Evolutionary conservation across 75 land plant species (phyloP).

Genomic region (Sequoia sempervirens): DNA sequence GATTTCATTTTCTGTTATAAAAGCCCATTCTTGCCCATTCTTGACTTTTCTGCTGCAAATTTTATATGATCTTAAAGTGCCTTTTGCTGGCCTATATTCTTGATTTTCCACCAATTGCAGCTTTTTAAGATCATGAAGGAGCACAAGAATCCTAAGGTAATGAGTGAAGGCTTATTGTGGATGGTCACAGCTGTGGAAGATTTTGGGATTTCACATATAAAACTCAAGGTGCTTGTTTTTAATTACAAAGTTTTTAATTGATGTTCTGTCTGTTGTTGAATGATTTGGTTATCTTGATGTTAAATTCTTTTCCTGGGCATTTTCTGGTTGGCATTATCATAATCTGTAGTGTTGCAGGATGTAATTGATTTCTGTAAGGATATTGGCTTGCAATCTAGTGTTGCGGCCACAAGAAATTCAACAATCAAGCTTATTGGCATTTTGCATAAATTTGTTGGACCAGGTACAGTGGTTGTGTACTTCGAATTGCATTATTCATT

Average conservation of each 20-base stretch:
- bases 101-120: conserved; percentile 23
- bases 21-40: neutral
- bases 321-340: neutral
- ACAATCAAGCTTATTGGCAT: conserved; percentile 86
- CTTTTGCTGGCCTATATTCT: conserved; percentile 6
- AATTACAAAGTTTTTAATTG: neutral
- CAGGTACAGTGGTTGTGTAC: conserved; percentile 44
- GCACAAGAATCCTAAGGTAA: conserved; percentile 98
- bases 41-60: neutral
- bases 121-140: conserved; percentile 95
- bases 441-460: conserved; percentile 92
- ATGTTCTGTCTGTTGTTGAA: neutral
- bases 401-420: conserved; percentile 87
- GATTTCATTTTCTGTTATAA: conserved; percentile 9
- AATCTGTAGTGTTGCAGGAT: conserved; percentile 50
- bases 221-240: conserved; percentile 65
- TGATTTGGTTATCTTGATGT: conserved; percentile 3
- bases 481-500: neutral
- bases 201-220: conserved; percentile 81
- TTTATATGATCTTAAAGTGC: neutral
- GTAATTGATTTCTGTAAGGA: conserved; percentile 97
- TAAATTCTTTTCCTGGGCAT: neutral
- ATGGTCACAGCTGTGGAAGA: conserved; percentile 97
- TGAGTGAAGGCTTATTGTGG: conserved; percentile 92
- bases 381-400: conserved; percentile 89